phyloP scores from a whole-genome alignment of 495 filamentous ascomycete genomes.

The Barbatosphaeria neglecta region DNA sequence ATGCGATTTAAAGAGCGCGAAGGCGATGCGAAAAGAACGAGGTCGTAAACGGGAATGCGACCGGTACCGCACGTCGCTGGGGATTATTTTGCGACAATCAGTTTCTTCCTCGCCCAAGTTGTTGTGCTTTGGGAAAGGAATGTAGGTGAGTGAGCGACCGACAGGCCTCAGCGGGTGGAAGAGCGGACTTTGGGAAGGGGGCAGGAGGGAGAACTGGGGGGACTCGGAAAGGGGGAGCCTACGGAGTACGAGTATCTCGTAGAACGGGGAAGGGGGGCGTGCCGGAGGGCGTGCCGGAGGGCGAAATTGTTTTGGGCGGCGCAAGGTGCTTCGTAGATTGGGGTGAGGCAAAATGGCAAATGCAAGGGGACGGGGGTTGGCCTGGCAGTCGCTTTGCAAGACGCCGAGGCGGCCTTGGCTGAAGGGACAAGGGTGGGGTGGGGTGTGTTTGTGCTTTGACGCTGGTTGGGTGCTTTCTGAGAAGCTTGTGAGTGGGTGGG shows the following conservation, averaged over 20 bases:
- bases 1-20: conserved; percentile 3
- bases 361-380: conserved; percentile 13
- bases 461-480: neutral
- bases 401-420: neutral
- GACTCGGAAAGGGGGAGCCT: conserved; percentile 18
- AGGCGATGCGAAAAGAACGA: conserved; percentile 16
- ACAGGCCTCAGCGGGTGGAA: conserved; percentile 16
- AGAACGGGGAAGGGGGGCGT: neutral
- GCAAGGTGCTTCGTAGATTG: conserved; percentile 12
- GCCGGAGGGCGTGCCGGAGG: conserved; percentile 2
- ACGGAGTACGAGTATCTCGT: neutral
- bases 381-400: neutral
- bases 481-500: neutral
- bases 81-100: neutral
- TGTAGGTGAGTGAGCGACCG: conserved; percentile 10
- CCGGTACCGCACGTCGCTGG: conserved; percentile 5
- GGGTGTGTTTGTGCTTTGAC: too few relatives aligned
- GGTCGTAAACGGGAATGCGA: conserved; percentile 12
- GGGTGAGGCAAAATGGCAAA: conserved; percentile 9
- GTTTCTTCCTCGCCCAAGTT: conserved; percentile 11
- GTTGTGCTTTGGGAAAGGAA: conserved; percentile 9
- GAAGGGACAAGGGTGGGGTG: neutral
- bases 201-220: conserved; percentile 3
- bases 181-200: neutral
- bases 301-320: conserved; percentile 19